A percentile compares a stretch with the other conserved stretches of the same genome.
Evolutionary conservation across 257 asterid species (phyloP).

Genomic region (Rauvolfia tetraphylla): DNA sequence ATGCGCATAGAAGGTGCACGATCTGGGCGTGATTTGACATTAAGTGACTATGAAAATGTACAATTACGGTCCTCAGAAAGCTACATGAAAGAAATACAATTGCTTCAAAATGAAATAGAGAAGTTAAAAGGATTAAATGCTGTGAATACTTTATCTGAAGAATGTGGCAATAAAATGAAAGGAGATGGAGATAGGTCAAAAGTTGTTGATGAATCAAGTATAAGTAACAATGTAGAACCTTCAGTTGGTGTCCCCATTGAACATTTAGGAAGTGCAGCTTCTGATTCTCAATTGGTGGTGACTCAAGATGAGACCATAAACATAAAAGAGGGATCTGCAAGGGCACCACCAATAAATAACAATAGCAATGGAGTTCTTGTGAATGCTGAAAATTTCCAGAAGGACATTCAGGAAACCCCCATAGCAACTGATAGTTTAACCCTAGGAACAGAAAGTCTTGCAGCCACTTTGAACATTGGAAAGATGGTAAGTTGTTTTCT

Average conservation of each 20-base stretch:
- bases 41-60: slow-evolving; percentile 33
- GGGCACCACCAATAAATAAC: slow-evolving; percentile 29
- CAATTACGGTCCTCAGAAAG: slow-evolving; percentile 38
- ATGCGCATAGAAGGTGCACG: slow-evolving; percentile 76
- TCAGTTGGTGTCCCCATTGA: slow-evolving; percentile 33
- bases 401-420: slow-evolving; percentile 39
- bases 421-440: slow-evolving; percentile 32
- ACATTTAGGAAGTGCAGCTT: slow-evolving; percentile 34
- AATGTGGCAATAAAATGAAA: slow-evolving; percentile 34
- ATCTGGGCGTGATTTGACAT: slow-evolving; percentile 39
- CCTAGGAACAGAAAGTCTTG: slow-evolving; percentile 40
- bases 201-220: slow-evolving; percentile 40
- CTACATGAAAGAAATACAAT: slow-evolving; percentile 38
- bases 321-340: slow-evolving; percentile 41
- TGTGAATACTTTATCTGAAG: slow-evolving; percentile 30
- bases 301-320: slow-evolving; percentile 38
- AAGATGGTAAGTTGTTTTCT: slow-evolving; percentile 47
- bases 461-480: slow-evolving; percentile 51
- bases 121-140: slow-evolving; percentile 36
- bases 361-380: slow-evolving; percentile 34
- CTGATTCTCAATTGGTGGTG: slow-evolving; percentile 34
- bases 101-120: slow-evolving; percentile 46
- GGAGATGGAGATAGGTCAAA: slow-evolving; percentile 32
- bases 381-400: slow-evolving; percentile 30
- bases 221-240: slow-evolving; percentile 31